These are phyloP conservation scores for Arctium lappa DNA, from an alignment of 129 eudicot species.

Conservation along the genomic window DNA sequence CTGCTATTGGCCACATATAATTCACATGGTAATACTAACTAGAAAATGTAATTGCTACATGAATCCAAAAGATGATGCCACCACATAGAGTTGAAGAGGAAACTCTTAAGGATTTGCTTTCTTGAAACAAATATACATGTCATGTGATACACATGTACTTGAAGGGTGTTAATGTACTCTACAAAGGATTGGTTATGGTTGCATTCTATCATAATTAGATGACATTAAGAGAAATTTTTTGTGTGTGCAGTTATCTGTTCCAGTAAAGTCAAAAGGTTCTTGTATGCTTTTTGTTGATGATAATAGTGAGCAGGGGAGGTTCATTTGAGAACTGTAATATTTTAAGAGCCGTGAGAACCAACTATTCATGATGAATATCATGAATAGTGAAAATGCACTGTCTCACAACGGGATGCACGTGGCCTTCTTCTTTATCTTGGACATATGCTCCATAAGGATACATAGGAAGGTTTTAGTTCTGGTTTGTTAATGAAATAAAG, in stretches of 20 bases:
- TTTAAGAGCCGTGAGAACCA: not conserved
- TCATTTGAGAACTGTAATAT: not conserved
- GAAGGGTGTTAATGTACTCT: not conserved
- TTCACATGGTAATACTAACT: too few relatives aligned
- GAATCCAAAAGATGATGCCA: too few relatives aligned
- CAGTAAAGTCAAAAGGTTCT: not conserved
- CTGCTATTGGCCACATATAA: too few relatives aligned
- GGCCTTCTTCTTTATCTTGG: not conserved
- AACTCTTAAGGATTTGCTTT: not conserved
- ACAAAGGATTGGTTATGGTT: not conserved
- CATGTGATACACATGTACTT: not conserved
- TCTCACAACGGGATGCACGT: not conserved
- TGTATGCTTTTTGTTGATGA: not conserved
- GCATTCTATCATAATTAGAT: not conserved
- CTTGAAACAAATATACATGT: not conserved
- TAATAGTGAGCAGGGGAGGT: not conserved
- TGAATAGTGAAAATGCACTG: not conserved
- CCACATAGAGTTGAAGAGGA: not conserved
- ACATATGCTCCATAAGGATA: not conserved
- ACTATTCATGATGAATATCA: not conserved
- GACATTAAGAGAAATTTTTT: not conserved
- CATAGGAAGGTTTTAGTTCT: too few relatives aligned
- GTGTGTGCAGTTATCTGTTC: not conserved
- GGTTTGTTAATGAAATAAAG: not conserved
- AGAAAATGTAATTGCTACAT: too few relatives aligned